Percentiles rank a stretch among this genome's conserved stretches.
These are phyloP conservation scores for Kazachstania martiniae DNA, from an alignment of 805 yeast genomes.

Conservation along the genomic window DNA sequence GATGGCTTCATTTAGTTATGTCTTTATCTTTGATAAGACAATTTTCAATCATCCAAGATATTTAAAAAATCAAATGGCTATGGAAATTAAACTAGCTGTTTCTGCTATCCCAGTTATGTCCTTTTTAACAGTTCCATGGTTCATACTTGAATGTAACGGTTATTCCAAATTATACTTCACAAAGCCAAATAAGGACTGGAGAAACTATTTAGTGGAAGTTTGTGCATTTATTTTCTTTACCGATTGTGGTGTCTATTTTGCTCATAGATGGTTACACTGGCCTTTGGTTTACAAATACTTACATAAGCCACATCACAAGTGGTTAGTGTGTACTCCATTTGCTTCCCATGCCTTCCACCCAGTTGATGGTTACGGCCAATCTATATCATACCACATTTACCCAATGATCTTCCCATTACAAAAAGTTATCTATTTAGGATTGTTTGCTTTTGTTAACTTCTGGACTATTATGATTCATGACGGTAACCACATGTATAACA, in stretches of 20 bases:
- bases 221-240: constrained; percentile 84
- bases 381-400: constrained; percentile 84
- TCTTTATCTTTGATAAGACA: constrained; percentile 72
- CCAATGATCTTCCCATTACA: constrained; percentile 91
- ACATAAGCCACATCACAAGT: constrained; percentile 97
- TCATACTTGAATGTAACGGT: constrained; percentile 73
- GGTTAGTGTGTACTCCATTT: constrained; percentile 97
- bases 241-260: constrained; percentile 82
- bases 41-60: constrained; percentile 94
- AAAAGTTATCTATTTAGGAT: constrained; percentile 66
- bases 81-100: constrained; percentile 72
- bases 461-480: constrained; percentile 99
- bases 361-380: constrained; percentile 88
- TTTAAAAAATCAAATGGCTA: constrained; percentile 80
- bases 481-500: constrained; percentile 89
- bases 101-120: constrained; percentile 89
- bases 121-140: constrained; percentile 79
- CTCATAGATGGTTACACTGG: constrained; percentile 92
- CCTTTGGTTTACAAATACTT: constrained; percentile 74
- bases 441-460: constrained; percentile 87
- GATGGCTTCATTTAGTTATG: constrained; percentile 69
- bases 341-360: constrained; percentile 99
- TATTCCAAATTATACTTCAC: constrained; percentile 67
- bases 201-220: constrained; percentile 51
- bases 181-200: constrained; percentile 52